Evolutionary conservation across 2,329 filamentous ascomycete genomes (phyloP), one percentile per base, ranked within the genome.

Genomic region (Zelopaecilomyces penicillatus): DNA sequence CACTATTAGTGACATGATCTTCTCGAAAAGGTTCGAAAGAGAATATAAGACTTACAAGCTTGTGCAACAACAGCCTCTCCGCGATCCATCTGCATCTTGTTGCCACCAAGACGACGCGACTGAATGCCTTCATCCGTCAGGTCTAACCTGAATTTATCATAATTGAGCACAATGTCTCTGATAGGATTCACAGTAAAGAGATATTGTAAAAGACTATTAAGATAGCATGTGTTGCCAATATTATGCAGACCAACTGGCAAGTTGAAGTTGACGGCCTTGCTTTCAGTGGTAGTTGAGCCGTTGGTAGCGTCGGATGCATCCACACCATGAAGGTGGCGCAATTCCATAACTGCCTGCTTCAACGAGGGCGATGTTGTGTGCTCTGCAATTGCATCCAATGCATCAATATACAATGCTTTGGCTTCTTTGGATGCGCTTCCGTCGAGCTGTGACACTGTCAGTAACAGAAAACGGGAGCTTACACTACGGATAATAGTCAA

Each of bases 161-260:
- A 87, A 41, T 87, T 73, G 46, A 94, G 71, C 3, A 96, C 82
- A 52, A 96, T 77, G 5, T 93, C 76, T 41, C 91, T 80, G 30
- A 97, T 73, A 2, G 87, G 82, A 49, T 82, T 83, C 44, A 97
- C 79, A 0, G 90, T 94, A 61, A 95, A 96, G 53, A 96, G 85
- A 60, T 95, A 97, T 57, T 98, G 93, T 7, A 98, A 73, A 40
- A 98, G 76, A 65, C 91, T 97, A 69, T 98, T 98, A 44, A 98
- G 74, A 57, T 98, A 98, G 63, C 93, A 98, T 0, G 94, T 98
- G 58, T 98, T 98, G 47, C 93, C 90, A 46, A 97, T 95, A 55
- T 97, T 98, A 51, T 82, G 78, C 5, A 97, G 74, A 0, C 93
- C 93, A 26, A 95, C 86, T 0, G 93, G 93, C 63, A 87, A 81